Percentiles rank a stretch among this genome's conserved stretches.
These are phyloP conservation scores for Rhizoclosmatium sp. DNA, from an alignment of 192 early-diverging fungal genomes.

Conservation along the genomic window DNA sequence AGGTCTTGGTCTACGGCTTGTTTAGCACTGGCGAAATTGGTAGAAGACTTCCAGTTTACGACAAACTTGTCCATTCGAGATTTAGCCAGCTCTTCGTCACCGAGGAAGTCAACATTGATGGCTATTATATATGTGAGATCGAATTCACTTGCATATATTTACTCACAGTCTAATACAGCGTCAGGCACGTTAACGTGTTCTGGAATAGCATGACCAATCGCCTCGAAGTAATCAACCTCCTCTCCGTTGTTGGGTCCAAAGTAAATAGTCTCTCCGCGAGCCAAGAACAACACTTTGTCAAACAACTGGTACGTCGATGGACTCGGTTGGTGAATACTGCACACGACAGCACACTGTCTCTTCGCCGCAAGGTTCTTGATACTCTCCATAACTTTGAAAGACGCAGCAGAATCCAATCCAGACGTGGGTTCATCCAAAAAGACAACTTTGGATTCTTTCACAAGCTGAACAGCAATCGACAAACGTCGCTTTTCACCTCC, in stretches of 20 bases:
- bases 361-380: constrained; percentile 61
- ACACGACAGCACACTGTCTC: constrained; percentile 65
- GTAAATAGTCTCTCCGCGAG: constrained; percentile 61
- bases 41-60: not conserved
- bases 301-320: constrained; percentile 78
- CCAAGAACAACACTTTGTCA: constrained; percentile 76
- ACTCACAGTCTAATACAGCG: constrained; percentile 26
- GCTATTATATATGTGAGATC: not conserved
- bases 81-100: not conserved
- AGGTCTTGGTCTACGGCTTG: not conserved
- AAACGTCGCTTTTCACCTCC: constrained; percentile 85
- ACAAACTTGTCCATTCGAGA: not conserved
- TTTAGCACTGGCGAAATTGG: not conserved
- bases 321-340: constrained; percentile 85
- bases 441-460: constrained; percentile 59
- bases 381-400: constrained; percentile 69
- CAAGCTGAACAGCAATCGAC: constrained; percentile 78
- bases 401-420: constrained; percentile 73
- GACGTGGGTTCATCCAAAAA: constrained; percentile 69
- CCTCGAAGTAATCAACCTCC: constrained; percentile 10
- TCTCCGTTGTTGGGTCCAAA: constrained; percentile 53
- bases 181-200: constrained; percentile 65
- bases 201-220: constrained; percentile 58
- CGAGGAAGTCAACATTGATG: constrained; percentile 24
- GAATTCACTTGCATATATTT: not conserved